Evolutionary conservation across 2,329 filamentous ascomycete genomes (phyloP).

Genomic region (Reticulascus tulasneorum): DNA sequence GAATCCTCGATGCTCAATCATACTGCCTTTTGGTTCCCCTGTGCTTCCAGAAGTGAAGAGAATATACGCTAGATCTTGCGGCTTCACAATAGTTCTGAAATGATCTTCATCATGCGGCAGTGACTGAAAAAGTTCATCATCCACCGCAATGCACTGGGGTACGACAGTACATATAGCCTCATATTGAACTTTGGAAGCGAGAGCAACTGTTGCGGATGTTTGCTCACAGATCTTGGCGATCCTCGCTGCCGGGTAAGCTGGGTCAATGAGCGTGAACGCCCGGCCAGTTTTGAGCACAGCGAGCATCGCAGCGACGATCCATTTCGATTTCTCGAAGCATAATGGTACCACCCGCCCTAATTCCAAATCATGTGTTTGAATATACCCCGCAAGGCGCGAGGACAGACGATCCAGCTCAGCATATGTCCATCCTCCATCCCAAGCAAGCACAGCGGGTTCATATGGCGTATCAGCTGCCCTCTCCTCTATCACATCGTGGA

Average conservation of each 20-base stretch:
- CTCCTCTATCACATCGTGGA: no score
- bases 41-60: slow-evolving; percentile 54
- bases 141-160: neutral
- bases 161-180: neutral
- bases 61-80: slow-evolving; percentile 24
- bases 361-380: no score
- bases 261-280: slow-evolving; percentile 9
- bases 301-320: slow-evolving; percentile 13
- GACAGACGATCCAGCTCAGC: slow-evolving; percentile 15
- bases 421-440: slow-evolving; percentile 17
- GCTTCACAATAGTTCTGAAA: slow-evolving; percentile 1
- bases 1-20: slow-evolving; percentile 26
- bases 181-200: slow-evolving; percentile 1
- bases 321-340: slow-evolving; percentile 17
- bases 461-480: no score
- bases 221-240: slow-evolving; percentile 12
- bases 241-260: slow-evolving; percentile 3
- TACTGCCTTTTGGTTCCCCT: slow-evolving; percentile 45
- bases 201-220: slow-evolving; percentile 2
- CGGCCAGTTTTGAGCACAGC: slow-evolving; percentile 15
- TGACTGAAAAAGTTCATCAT: slow-evolving; percentile 9
- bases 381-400: slow-evolving; percentile 14
- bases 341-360: no score
- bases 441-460: slow-evolving; percentile 13
- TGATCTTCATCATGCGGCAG: neutral